Evolutionary conservation across 2,329 filamentous ascomycete genomes (phyloP).

Genomic region (Ophiocordyceps robertsii): DNA sequence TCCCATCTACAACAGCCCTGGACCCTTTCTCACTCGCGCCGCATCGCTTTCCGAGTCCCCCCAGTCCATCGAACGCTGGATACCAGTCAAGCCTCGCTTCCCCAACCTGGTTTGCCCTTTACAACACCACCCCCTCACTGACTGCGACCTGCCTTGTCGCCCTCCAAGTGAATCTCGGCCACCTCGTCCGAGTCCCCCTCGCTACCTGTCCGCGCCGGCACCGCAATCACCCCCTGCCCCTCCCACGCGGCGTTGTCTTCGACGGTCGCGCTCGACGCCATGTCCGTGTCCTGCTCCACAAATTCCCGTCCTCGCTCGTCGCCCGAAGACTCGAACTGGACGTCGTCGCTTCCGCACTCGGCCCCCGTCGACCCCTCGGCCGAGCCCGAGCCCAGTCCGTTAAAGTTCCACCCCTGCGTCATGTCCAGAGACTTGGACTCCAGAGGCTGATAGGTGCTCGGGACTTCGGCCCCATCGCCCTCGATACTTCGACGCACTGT

Average conservation of each 20-base stretch:
- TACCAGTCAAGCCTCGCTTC: not conserved
- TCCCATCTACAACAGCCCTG: constrained; percentile 3
- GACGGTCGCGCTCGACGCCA: constrained; percentile 9
- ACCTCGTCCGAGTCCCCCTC: constrained; percentile 30
- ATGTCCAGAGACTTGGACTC: constrained; percentile 17
- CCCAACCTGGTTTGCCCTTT: not conserved
- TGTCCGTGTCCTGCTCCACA: constrained; percentile 17
- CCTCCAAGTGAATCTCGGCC: constrained; percentile 35
- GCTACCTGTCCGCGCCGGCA: constrained; percentile 20
- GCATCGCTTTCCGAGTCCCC: not conserved
- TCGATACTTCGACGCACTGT: constrained; percentile 30
- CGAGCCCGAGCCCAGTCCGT: constrained; percentile 17
- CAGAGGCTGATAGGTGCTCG: constrained; percentile 17
- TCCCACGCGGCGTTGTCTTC: constrained; percentile 15
- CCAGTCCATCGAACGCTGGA: too few species aligned
- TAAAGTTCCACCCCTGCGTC: constrained; percentile 33
- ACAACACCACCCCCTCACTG: constrained; percentile 5
- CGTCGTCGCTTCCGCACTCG: constrained; percentile 29
- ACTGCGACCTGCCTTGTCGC: constrained; percentile 16
- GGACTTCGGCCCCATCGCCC: constrained; percentile 32
- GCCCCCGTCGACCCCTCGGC: constrained; percentile 17
- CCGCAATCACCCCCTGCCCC: constrained; percentile 22
- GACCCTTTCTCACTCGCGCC: not conserved
- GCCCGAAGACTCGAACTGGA: constrained; percentile 25
- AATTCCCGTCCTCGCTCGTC: constrained; percentile 16